These are phyloP conservation scores for Starmerella apis DNA, from an alignment of 805 yeast genomes.

Conservation along the genomic window DNA sequence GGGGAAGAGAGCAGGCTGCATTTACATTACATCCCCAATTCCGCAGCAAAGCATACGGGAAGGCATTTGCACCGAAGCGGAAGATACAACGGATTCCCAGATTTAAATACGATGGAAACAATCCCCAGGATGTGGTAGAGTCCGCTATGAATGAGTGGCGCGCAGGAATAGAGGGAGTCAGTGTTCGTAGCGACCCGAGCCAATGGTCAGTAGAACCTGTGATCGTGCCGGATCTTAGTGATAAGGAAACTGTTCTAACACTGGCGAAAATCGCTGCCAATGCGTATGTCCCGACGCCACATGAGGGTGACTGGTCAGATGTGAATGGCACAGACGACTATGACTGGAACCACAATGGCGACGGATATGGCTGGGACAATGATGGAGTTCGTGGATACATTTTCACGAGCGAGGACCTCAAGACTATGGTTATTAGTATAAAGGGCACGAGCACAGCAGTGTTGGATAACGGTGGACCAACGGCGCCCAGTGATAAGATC, in stretches of 20 bases:
- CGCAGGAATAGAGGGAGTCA: conserved; percentile 2
- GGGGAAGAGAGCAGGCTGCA: not conserved
- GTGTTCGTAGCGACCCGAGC: conserved; percentile 4
- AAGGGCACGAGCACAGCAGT: conserved; percentile 90
- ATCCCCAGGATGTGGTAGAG: not conserved
- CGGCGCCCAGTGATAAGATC: conserved; percentile 66
- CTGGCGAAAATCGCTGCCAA: conserved; percentile 81
- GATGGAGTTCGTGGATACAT: conserved; percentile 86
- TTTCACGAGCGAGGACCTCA: conserved; percentile 50
- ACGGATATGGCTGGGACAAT: conserved; percentile 75
- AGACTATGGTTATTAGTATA: conserved; percentile 60
- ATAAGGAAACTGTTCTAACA: conserved; percentile 58
- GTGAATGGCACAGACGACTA: conserved; percentile 35
- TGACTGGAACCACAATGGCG: conserved; percentile 43
- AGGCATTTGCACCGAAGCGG: not conserved
- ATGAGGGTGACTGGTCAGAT: conserved; percentile 79
- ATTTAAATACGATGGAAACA: conserved; percentile 5
- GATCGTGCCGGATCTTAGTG: conserved; percentile 61
- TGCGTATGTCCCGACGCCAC: conserved; percentile 75
- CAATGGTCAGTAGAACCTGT: conserved; percentile 11
- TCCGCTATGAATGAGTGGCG: conserved; percentile 15
- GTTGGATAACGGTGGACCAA: conserved; percentile 45
- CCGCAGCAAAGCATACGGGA: not conserved
- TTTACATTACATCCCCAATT: conserved; percentile 9
- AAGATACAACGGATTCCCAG: conserved; percentile 10